A percentile compares a stretch with the other conserved stretches of the same genome.
phyloP scores from a whole-genome alignment of 2,329 filamentous ascomycete genomes.

The Phialophora chinensis region DNA sequence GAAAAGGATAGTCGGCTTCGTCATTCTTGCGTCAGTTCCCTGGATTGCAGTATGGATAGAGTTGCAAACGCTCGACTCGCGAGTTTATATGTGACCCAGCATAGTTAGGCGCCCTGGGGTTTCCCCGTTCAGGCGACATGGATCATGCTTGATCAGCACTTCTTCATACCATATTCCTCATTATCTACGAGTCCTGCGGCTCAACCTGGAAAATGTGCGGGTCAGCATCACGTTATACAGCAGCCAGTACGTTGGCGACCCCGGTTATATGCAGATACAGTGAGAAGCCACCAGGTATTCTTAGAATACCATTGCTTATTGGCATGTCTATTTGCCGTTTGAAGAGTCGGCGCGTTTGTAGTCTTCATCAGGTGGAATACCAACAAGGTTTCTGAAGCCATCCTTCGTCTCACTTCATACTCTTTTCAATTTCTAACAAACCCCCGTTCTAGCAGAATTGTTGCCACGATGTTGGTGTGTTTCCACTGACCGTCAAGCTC shows the following conservation, averaged over 20 bases:
- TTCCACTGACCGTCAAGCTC: neutral
- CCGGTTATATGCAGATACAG: neutral
- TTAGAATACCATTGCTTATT: neutral
- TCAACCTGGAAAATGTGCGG: neutral
- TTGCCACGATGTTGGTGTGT: neutral
- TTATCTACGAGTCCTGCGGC: neutral
- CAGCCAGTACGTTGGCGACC: neutral
- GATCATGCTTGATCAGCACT: neutral
- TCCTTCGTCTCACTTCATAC: neutral
- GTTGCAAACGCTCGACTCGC: neutral
- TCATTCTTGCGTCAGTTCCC: neutral
- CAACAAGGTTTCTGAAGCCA: neutral
- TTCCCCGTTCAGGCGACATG: neutral
- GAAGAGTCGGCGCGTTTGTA: neutral
- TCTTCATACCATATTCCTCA: neutral
- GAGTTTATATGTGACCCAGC: neutral
- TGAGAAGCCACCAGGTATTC: neutral
- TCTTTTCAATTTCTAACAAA: neutral
- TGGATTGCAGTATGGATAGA: neutral
- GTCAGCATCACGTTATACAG: neutral
- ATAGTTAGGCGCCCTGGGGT: neutral
- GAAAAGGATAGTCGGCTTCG: constrained; percentile 46
- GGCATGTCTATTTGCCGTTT: neutral
- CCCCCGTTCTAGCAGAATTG: neutral
- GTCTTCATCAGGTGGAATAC: neutral